These are phyloP conservation scores for Silene coronaria DNA, from an alignment of 179 eudicot genomes.

Conservation along the genomic window DNA sequence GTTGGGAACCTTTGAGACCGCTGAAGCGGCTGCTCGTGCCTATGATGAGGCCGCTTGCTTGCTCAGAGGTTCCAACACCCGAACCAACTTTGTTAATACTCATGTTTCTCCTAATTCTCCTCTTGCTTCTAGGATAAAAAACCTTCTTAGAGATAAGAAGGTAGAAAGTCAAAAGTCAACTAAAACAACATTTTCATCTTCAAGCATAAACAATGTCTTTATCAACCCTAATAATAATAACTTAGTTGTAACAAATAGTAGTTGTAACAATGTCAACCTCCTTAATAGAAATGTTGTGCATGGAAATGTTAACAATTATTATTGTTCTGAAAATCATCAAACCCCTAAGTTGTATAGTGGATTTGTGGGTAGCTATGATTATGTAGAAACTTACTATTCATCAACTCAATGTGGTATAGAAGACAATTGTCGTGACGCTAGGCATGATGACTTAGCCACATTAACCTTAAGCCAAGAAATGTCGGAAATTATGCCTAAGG, in stretches of 20 bases:
- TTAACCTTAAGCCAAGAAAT: conserved; percentile 29
- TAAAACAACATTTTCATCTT: background rate
- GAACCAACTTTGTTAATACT: conserved; percentile 54
- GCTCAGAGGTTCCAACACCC: conserved; percentile 69
- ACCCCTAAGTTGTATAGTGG: conserved; percentile 32
- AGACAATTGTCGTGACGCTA: conserved; percentile 19
- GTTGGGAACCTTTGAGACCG: conserved; percentile 77
- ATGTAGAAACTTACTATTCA: conserved; percentile 15
- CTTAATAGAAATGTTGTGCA: conserved; percentile 15
- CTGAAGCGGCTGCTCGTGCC: conserved; percentile 78
- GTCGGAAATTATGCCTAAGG: conserved; percentile 30
- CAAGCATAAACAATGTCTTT: conserved; percentile 9
- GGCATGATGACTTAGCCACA: conserved; percentile 7
- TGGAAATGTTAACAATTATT: conserved; percentile 13
- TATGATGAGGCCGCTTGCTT: conserved; percentile 81
- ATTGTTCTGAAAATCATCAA: too few relatives aligned
- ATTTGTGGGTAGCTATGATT: conserved; percentile 30
- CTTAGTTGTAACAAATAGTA: background rate
- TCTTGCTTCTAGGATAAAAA: conserved; percentile 63
- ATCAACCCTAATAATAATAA: conserved; percentile 15
- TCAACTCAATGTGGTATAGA: conserved; percentile 20
- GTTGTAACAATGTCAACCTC: background rate
- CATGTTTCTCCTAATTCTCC: conserved; percentile 60
- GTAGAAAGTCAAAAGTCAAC: conserved; percentile 17
- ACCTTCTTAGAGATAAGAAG: conserved; percentile 56